Evolutionary conservation across 768 basidiomycete species (phyloP).

Genomic region (Termitomyces bulborhizus): DNA sequence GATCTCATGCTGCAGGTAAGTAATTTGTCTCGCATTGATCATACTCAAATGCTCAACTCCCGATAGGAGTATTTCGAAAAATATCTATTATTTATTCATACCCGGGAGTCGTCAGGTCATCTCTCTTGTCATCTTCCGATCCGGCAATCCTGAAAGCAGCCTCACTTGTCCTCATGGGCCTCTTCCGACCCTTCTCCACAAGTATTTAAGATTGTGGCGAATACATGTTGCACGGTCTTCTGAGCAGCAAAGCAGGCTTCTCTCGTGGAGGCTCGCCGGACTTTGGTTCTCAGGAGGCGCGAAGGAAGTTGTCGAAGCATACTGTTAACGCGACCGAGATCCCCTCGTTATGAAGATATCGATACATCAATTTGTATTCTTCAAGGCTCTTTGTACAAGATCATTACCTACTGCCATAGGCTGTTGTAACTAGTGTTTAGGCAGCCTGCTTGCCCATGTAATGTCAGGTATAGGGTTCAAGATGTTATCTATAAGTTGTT

Average conservation of each 20-base stretch:
- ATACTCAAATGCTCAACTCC: neutral
- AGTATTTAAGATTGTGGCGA: constrained; percentile 14
- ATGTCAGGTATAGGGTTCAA: neutral
- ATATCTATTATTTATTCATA: constrained; percentile 32
- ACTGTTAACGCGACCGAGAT: constrained; percentile 16
- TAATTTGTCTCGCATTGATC: neutral
- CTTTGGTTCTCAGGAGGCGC: constrained; percentile 30
- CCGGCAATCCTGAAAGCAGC: constrained; percentile 18
- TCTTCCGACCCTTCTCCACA: constrained; percentile 15
- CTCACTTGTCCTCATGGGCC: constrained; percentile 10
- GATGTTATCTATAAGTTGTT: neutral
- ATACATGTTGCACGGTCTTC: constrained; percentile 28
- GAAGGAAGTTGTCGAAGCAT: constrained; percentile 31
- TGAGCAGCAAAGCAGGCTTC: constrained; percentile 20
- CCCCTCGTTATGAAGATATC: neutral
- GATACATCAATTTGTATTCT: too few relatives aligned
- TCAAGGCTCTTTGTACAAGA: too few relatives aligned
- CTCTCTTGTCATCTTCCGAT: constrained; percentile 20
- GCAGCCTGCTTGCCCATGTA: neutral
- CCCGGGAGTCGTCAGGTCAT: constrained; percentile 34
- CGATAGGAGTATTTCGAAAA: constrained; percentile 28
- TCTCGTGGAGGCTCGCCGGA: constrained; percentile 26
- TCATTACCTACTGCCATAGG: too few relatives aligned
- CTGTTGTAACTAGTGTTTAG: neutral
- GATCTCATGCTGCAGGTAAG: constrained; percentile 37